These are phyloP conservation scores for Cylindrodendrum hubeiense DNA, from an alignment of 2,329 filamentous ascomycete species.

Conservation along the genomic window DNA sequence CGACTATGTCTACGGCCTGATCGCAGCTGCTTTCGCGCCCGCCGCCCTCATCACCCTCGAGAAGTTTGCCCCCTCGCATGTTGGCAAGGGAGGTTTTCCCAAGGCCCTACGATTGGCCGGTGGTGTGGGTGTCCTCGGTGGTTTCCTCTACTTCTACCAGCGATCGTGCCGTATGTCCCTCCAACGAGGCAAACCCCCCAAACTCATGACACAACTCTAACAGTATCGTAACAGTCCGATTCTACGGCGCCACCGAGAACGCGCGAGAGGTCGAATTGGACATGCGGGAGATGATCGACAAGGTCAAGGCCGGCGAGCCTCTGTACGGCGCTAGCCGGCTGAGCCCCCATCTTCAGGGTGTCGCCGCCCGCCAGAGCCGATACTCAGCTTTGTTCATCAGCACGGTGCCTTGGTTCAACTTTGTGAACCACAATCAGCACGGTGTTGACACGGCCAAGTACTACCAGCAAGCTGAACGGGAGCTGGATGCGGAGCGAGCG, in stretches of 20 bases:
- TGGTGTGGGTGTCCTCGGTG: constrained; percentile 79
- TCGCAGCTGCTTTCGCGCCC: constrained; percentile 79
- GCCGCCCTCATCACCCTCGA: constrained; percentile 83
- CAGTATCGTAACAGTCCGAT: constrained; percentile 74
- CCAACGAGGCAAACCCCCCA: too few relatives aligned
- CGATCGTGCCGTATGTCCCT: constrained; percentile 79
- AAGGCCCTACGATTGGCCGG: constrained; percentile 84
- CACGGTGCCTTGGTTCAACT: constrained; percentile 96
- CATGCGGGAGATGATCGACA: constrained; percentile 97
- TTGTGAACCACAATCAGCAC: constrained; percentile 96
- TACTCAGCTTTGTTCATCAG: constrained; percentile 89
- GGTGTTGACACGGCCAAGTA: constrained; percentile 99
- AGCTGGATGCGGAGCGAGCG: constrained; percentile 81
- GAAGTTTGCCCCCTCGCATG: constrained; percentile 85
- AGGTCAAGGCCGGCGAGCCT: constrained; percentile 91
- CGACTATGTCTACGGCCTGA: constrained; percentile 82
- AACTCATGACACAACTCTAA: background rate
- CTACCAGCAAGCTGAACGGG: constrained; percentile 93
- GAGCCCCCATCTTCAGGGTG: constrained; percentile 91
- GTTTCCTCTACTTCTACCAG: constrained; percentile 88
- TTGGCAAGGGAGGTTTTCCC: constrained; percentile 84
- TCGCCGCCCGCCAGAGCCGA: constrained; percentile 91
- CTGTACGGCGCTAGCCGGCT: constrained; percentile 86
- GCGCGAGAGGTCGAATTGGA: constrained; percentile 92
- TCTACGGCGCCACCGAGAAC: constrained; percentile 97